Conservation (phyloP, 805 yeast genomes). For the Candida yuanshanica region DNA sequence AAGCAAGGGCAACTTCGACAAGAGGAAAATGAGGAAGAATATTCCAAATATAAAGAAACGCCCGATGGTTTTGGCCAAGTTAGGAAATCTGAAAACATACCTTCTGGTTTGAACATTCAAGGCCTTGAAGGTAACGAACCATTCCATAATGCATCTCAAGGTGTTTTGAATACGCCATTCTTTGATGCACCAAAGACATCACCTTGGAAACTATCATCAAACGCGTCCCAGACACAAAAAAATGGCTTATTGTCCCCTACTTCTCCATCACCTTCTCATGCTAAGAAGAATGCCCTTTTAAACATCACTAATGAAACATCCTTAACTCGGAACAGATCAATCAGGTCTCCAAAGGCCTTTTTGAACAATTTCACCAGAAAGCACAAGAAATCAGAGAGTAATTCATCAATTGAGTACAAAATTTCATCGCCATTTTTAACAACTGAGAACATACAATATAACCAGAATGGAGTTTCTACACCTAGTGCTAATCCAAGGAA, state of each 20-base stretch:
- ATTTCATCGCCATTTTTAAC: constrained; percentile 21
- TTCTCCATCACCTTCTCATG: constrained; percentile 1
- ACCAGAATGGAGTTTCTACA: constrained; percentile 5
- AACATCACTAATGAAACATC: constrained; percentile 4
- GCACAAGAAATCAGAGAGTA: constrained; percentile 22
- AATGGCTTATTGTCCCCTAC: constrained; percentile 10
- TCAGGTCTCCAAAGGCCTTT: constrained; percentile 24
- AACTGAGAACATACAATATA: constrained; percentile 6
- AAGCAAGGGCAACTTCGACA: constrained; percentile 5
- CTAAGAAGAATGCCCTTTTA: neutral
- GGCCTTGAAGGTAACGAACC: constrained; percentile 4
- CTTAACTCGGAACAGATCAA: constrained; percentile 14
- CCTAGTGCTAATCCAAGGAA: constrained; percentile 9
- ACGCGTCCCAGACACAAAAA: neutral
- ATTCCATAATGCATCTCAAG: neutral
- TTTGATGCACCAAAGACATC: neutral
- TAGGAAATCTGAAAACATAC: constrained; percentile 17
- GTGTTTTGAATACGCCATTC: neutral
- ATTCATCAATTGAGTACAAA: constrained; percentile 19
- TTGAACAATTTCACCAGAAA: constrained; percentile 14
- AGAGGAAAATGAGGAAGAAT: constrained; percentile 2
- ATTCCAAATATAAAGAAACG: constrained; percentile 7
- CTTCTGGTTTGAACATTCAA: constrained; percentile 19
- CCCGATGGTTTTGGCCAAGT: constrained; percentile 15
- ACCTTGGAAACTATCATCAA: neutral